Evolutionary conservation across 169 alveolate genomes (phyloP), one percentile per base, ranked within the genome.

Genomic region (Plasmodium adleri): DNA sequence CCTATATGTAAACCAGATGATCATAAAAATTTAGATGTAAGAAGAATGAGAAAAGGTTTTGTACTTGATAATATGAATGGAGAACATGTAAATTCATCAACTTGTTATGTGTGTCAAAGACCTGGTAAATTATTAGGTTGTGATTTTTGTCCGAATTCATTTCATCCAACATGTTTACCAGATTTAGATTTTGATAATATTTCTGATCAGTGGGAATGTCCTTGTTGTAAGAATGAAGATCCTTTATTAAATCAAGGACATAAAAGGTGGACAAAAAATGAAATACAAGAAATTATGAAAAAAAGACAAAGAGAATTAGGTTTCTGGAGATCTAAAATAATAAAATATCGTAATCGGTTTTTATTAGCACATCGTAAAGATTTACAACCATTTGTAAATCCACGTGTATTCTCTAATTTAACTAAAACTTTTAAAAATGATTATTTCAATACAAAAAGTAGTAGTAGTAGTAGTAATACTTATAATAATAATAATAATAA

Each of bases 191-290:
- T 94, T 39, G 98, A 95, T 56, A 95, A 91, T 63, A 93, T 92
- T 12, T 95, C 96, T 2, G 98, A 96, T 70, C 96, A 92, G 47
- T 96, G 98, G 98, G 97, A 95, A 91, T 96, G 98, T 62, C 98
- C 98, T 1, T 95, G 97, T 49, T 96, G 98, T 88, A 85, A 93
- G 63, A 97, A 97, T 26, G 96, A 93, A 86, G 98, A 96, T 66
- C 98, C 98, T 8, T 93, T 96, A 50, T 88, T 94, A 20, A 96
- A 95, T 75, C 97, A 95, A 95, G 95, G 95, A 94, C 97, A 95
- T 89, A 95, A 96, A 70, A 68, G 98, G 28, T 94, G 97, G 98
- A 95, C 97, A 4, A 92, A 95, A 28, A 86, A 95, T 17, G 97
- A 95, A 73, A 94, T 95, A 3, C 96, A 94, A 56, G 94, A 93